Percentiles rank a stretch among this genome's conserved stretches.
phyloP scores from a whole-genome alignment of 345 rosid genomes.

The Aegle marmelos region DNA sequence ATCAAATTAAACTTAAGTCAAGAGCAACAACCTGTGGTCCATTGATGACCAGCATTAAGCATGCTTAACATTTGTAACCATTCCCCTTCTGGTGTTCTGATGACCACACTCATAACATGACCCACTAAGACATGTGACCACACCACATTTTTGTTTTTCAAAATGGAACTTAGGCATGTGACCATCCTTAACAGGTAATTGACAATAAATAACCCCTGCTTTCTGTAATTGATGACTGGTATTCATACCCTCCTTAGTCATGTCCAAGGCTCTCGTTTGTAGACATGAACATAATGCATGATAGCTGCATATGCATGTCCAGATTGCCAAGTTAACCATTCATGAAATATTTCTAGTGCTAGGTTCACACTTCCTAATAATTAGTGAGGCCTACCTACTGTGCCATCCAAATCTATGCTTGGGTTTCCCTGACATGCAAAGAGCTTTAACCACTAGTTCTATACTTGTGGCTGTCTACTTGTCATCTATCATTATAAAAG shows the following conservation, averaged over 20 bases:
- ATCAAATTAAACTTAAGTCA: not conserved
- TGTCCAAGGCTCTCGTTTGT: not conserved
- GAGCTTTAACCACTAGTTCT: not conserved
- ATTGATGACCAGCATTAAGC: not conserved
- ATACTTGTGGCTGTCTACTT: not conserved
- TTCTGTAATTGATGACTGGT: not conserved
- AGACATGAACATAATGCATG: not conserved
- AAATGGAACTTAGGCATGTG: not conserved
- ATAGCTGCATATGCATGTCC: not conserved
- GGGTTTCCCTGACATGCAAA: not conserved
- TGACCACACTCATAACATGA: not conserved
- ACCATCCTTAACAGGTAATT: not conserved
- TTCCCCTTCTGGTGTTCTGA: not conserved
- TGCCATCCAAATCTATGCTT: not conserved
- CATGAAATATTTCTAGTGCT: not conserved
- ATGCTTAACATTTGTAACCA: not conserved
- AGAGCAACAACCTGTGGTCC: not conserved
- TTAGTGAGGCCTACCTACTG: too few relatives aligned
- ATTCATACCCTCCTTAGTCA: not conserved
- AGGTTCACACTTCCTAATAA: not conserved
- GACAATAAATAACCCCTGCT: not conserved
- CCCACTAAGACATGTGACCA: too few relatives aligned
- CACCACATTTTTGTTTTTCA: not conserved
- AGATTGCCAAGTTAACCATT: not conserved
- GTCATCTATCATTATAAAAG: not conserved